Evolutionary conservation across 805 yeast species (phyloP).

Genomic region (Yarrowia sp.): DNA sequence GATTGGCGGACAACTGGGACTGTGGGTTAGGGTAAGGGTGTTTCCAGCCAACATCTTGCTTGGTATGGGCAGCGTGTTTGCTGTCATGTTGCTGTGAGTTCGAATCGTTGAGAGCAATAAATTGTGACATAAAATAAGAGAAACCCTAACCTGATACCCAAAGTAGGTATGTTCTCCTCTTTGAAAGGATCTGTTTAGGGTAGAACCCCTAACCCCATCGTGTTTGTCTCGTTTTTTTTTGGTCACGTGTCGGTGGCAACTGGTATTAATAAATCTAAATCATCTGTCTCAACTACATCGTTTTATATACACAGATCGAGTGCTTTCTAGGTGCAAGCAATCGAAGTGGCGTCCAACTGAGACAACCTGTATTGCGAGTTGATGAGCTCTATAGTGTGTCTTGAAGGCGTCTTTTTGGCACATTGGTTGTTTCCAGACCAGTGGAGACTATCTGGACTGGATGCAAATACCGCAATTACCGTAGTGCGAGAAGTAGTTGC

Average conservation of each 20-base stretch:
- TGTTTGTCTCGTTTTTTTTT: too few species aligned
- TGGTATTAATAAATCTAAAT: too few species aligned
- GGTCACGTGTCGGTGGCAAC: too few species aligned
- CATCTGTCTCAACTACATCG: neutral
- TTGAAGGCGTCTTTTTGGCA: too few species aligned
- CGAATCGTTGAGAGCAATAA: neutral
- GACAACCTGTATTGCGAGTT: neutral
- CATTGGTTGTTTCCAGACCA: too few species aligned
- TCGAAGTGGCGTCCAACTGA: neutral
- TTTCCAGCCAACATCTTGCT: neutral
- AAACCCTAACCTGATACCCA: conserved; percentile 1
- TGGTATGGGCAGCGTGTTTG: neutral
- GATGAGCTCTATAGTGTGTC: too few species aligned
- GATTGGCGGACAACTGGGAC: neutral
- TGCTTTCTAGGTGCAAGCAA: neutral
- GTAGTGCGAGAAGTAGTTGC: too few species aligned
- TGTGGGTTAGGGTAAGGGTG: neutral
- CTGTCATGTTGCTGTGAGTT: neutral
- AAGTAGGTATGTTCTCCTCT: too few species aligned
- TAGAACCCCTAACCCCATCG: neutral
- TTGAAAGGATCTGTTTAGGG: too few species aligned
- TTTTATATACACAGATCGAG: neutral
- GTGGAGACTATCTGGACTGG: too few species aligned
- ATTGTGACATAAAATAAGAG: neutral
- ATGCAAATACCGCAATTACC: too few species aligned